These are phyloP conservation scores for Zoysia matrella DNA, from an alignment of 202 grass and related monocot species.

Conservation along the genomic window DNA sequence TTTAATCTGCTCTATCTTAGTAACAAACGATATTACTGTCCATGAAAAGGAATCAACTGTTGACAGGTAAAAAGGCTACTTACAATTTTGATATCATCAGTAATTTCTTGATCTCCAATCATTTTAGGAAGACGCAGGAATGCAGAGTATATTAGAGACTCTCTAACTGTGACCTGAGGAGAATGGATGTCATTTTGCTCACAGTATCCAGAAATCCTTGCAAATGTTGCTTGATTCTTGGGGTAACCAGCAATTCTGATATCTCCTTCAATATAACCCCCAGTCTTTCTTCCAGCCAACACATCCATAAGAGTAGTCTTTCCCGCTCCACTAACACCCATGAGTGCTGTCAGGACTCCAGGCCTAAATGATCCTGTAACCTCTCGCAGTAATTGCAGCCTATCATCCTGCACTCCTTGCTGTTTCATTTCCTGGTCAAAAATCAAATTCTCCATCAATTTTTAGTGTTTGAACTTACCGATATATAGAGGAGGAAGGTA, in stretches of 20 bases:
- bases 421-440: slow-evolving; percentile 93
- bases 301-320: slow-evolving; percentile 99
- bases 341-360: slow-evolving; percentile 91
- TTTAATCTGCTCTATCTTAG: background rate
- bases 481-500: slow-evolving; percentile 20
- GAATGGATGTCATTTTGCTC: slow-evolving; percentile 99
- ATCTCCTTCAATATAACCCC: slow-evolving; percentile 98
- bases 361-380: slow-evolving; percentile 90
- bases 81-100: slow-evolving; percentile 82
- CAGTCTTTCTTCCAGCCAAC: slow-evolving; percentile 94
- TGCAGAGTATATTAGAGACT: slow-evolving; percentile 95
- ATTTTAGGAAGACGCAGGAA: slow-evolving; percentile 83
- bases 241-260: slow-evolving; percentile 88
- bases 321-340: slow-evolving; percentile 99
- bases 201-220: slow-evolving; percentile 97
- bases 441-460: slow-evolving; percentile 41
- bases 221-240: slow-evolving; percentile 95
- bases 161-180: slow-evolving; percentile 94
- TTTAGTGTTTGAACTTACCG: background rate
- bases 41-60: slow-evolving; percentile 26
- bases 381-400: slow-evolving; percentile 81
- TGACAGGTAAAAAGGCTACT: slow-evolving; percentile 33
- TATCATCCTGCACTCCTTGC: slow-evolving; percentile 89
- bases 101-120: slow-evolving; percentile 78
- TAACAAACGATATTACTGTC: slow-evolving; percentile 30